These are phyloP conservation scores for Penicillium sp. DNA, from an alignment of 2,329 filamentous ascomycete species.

Conservation along the genomic window DNA sequence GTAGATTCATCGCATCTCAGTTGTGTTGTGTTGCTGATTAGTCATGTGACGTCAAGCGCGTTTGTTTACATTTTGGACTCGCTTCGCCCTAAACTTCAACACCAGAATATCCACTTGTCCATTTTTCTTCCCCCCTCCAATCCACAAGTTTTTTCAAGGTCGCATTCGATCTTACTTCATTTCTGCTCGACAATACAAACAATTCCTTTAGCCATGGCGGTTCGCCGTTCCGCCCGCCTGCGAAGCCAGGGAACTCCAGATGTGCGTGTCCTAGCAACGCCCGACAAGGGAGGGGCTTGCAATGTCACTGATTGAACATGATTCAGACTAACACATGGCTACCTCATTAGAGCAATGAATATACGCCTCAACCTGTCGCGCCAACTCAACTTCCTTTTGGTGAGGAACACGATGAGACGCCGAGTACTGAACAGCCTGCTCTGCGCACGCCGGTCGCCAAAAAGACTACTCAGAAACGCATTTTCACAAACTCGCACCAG, in stretches of 20 bases:
- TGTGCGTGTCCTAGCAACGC: conserved; percentile 29
- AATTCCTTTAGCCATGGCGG: conserved; percentile 30
- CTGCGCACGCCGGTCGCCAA: conserved; percentile 21
- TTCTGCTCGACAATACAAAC: not conserved
- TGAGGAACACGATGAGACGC: conserved; percentile 48
- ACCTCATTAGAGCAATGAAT: conserved; percentile 21
- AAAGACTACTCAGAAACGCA: conserved; percentile 1
- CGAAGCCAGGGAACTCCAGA: conserved; percentile 33
- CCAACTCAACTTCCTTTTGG: conserved; percentile 44
- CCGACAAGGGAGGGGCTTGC: conserved; percentile 8
- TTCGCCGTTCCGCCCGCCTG: conserved; percentile 44
- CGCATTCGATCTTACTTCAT: not conserved
- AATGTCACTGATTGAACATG: conserved; percentile 5
- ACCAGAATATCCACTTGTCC: conserved; percentile 2
- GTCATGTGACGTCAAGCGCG: conserved; percentile 25
- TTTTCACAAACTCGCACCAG: conserved; percentile 23
- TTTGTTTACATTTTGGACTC: conserved; percentile 19
- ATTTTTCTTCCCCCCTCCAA: not conserved
- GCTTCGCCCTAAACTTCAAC: conserved; percentile 3
- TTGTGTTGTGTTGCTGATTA: conserved; percentile 6
- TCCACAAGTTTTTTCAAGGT: not conserved
- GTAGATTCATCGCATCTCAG: not conserved
- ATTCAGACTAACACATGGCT: conserved; percentile 6
- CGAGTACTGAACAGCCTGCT: conserved; percentile 30
- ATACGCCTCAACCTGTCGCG: conserved; percentile 21